Base-by-base conservation (phyloP, 345 rosid genomes). In the Dimocarpus longan region DNA sequence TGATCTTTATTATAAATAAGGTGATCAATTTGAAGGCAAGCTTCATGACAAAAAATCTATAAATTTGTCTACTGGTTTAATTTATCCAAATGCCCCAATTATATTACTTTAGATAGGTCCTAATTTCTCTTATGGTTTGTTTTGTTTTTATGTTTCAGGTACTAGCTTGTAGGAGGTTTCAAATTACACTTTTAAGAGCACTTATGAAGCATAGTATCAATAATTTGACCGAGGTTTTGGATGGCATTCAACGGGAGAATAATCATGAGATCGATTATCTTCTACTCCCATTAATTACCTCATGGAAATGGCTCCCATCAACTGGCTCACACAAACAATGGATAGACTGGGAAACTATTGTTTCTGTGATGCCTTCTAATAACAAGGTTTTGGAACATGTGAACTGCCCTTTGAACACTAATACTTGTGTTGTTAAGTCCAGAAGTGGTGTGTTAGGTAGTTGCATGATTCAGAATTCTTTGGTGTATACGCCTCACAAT, bases 401-500 rank as follows among this genome's bases (percentile, higher is more conserved):
- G 37, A 32, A 32, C 37, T 32, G 37, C 4, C 2, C 37, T 32
- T 2, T 32, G 37, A 32, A 32, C 37, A 32, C 2, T 32, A 32
- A 32, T 32, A 3, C 37, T 76, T 75, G 68, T 75, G 11, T 65
- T 70, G 60, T 93, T 32, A 86, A 78, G 63, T 88, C 95, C 54
- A 87, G 86, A 82, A 79, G 76, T 40, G 96, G 94, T 63, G 77
- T 32, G 8, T 78, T 84, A 62, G 91, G 93, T 81, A 43, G 83
- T 18, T 91, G 98, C 79, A 48, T 48, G 70, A 77, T 92, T 75
- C 74, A 82, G 78, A 82, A 93, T 78, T 91, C 94, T 10, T 74
- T 95, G 84, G 92, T 93, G 28, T 87, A 18, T 82, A 90, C 99
- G 2, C 97, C 99, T 5, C 97, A 95, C 73, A 95, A 83, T 62